Conservation (phyloP, 108 stramenopile genomes). For the Conticribra weissflogii region DNA sequence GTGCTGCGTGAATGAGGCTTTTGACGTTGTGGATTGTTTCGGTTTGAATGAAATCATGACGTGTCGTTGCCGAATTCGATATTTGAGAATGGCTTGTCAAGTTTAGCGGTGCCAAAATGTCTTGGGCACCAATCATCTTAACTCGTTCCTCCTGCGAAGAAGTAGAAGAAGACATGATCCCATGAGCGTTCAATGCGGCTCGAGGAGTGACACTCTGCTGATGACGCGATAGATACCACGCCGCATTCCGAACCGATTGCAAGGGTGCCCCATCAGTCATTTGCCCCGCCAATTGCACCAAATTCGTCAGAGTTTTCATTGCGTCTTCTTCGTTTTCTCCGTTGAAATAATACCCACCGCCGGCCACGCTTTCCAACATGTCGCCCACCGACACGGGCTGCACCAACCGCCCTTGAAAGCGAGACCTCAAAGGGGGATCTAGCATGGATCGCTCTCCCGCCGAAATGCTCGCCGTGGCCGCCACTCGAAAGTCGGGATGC, state of each 20-base stretch:
- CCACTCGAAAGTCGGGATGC: slow-evolving; percentile 82
- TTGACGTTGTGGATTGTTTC: slow-evolving; percentile 40
- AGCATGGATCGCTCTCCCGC: slow-evolving; percentile 57
- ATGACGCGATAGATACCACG: slow-evolving; percentile 32
- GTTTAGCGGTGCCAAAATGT: no score
- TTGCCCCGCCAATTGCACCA: slow-evolving; percentile 26
- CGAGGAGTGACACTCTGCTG: slow-evolving; percentile 30
- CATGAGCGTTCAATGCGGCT: slow-evolving; percentile 47
- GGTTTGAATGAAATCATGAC: no score
- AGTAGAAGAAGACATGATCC: slow-evolving; percentile 23
- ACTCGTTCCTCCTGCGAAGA: no score
- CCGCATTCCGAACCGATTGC: slow-evolving; percentile 44
- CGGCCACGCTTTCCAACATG: slow-evolving; percentile 18
- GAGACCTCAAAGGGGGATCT: slow-evolving; percentile 85
- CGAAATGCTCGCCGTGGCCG: slow-evolving; percentile 61
- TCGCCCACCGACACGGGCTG: slow-evolving; percentile 36
- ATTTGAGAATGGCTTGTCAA: no score
- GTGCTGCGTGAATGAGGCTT: slow-evolving; percentile 57
- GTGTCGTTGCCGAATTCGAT: no score
- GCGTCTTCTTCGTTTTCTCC: slow-evolving; percentile 25
- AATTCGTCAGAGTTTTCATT: slow-evolving; percentile 28
- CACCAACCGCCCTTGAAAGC: slow-evolving; percentile 66
- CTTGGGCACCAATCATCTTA: slow-evolving; percentile 42
- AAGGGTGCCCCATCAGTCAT: slow-evolving; percentile 27
- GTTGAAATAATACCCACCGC: slow-evolving; percentile 34